Evolutionary conservation across 2,329 filamentous ascomycete genomes (phyloP), one percentile per base, ranked within the genome.

Genomic region (Aureobasidium lini): DNA sequence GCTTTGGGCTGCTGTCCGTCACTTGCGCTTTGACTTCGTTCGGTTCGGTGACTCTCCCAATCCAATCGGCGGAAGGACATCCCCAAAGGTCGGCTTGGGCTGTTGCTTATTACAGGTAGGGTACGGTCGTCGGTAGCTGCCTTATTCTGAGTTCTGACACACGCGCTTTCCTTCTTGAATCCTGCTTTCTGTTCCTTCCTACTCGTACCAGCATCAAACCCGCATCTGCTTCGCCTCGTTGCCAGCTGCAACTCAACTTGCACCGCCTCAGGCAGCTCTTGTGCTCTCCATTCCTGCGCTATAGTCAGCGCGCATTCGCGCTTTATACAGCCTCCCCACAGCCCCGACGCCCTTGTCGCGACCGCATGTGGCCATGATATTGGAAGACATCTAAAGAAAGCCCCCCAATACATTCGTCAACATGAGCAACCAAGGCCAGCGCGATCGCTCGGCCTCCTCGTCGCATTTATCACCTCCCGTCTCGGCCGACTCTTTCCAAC

Each of bases 321-420:
- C 42, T 18, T 18, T 44, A 57, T 57, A 57, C 54, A 57, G 54
- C 54, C 54, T 57, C 54, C 34, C 43, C 54, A 57, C 54, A 57
- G 54, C 54, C 54, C 23, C 54, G 43, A 57, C 54, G 43, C 43
- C 43, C 15, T 47, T 47, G 54, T 57, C 54, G 54, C 54, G 36
- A 48, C 15, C 28, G 52, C 54, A 48, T 36, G 23, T 31, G 42
- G 43, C 43, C 32, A 57, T 57, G 54, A 34, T 48, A 57, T 57
- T 57, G 54, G 54, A 57, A 47, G 42, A 57, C 36, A 57, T 48
- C 42, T 57, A 40, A 56, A 23, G 13, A 29, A 46, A 16, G 10
- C 40, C 32, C 13, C 34, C 34, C 36, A 18, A 18, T 13, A 57
- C 32, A 2, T 18, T 23, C 34, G 42, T 48, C 54, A 57, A 29